Evolutionary conservation across 2,329 filamentous ascomycete species (phyloP).

Genomic region (Sporothrix pseudoabietina): DNA sequence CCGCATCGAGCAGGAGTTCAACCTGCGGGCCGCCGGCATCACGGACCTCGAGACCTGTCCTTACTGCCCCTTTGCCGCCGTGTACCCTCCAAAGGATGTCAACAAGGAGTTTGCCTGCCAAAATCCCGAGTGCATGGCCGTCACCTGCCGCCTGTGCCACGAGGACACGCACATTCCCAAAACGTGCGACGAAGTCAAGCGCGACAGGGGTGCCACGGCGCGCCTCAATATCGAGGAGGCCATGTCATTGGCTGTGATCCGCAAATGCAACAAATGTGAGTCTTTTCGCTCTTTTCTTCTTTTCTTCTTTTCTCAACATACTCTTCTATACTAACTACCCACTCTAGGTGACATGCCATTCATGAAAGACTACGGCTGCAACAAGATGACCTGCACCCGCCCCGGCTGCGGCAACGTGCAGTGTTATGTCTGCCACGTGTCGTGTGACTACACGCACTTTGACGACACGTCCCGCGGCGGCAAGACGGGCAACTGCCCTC

Average conservation of each 20-base stretch:
- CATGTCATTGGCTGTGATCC: constrained; percentile 77
- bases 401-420: constrained; percentile 54
- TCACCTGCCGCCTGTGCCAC: constrained; percentile 70
- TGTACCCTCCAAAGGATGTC: constrained; percentile 66
- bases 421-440: constrained; percentile 73
- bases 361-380: constrained; percentile 78
- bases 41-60: constrained; percentile 75
- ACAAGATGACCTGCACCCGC: constrained; percentile 76
- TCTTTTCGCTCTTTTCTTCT: constrained; percentile 17
- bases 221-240: constrained; percentile 77
- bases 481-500: constrained; percentile 60
- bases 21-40: constrained; percentile 68
- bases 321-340: constrained; percentile 31
- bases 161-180: constrained; percentile 70
- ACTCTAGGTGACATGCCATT: constrained; percentile 66
- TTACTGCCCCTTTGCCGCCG: constrained; percentile 79
- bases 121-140: constrained; percentile 63
- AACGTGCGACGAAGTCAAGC: constrained; percentile 67
- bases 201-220: constrained; percentile 60
- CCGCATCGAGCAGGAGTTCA: constrained; percentile 69
- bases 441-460: constrained; percentile 71
- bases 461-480: constrained; percentile 54
- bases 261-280: constrained; percentile 69
- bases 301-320: no score
- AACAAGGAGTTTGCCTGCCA: constrained; percentile 75